Base-by-base conservation (phyloP, 2,329 filamentous ascomycete genomes). In the Fusarium sp. region DNA sequence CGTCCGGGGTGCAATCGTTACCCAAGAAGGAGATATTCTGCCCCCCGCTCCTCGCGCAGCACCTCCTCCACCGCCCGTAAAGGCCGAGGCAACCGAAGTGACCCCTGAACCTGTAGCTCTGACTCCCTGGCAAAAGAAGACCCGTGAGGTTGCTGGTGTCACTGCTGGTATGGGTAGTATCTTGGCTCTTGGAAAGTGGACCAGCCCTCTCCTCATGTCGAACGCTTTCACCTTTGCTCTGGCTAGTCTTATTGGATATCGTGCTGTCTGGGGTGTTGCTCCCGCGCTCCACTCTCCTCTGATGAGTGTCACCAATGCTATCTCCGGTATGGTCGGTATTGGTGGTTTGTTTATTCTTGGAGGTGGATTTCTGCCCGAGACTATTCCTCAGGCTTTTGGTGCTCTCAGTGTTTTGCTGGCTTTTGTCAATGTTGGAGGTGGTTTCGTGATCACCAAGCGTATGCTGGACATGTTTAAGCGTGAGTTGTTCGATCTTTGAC, bases 381-480 rank as follows among this genome's bases (percentile, higher is more conserved):
- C 93, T 0, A 85, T 97, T 10, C 94, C 94, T 1, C 94, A 97
- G 79, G 82, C 84, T 5, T 89, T 97, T 39, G 94, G 94, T 60
- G 93, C 94, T 4, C 82, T 90, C 3, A 97, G 94, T 3, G 94
- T 97, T 3, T 84, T 96, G 10, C 84, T 97, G 25, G 94, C 94
- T 1, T 97, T 96, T 78, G 93, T 97, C 70, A 97, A 97, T 73
- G 91, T 97, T 6, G 92, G 93, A 0, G 94, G 94, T 64, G 94
- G 94, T 0, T 97, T 97, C 69, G 92, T 97, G 46, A 94, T 97
- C 66, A 97, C 94, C 7, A 97, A 97, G 83, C 88, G 94, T 70
- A 97, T 97, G 94, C 85, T 97, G 46, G 94, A 97, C 80, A 95
- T 95, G 93, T 95, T 95, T 79, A 93, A 92, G 79, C 88, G 93